Base-by-base conservation (phyloP, 2,329 filamentous ascomycete species). In the Cyphellophora europaea region DNA sequence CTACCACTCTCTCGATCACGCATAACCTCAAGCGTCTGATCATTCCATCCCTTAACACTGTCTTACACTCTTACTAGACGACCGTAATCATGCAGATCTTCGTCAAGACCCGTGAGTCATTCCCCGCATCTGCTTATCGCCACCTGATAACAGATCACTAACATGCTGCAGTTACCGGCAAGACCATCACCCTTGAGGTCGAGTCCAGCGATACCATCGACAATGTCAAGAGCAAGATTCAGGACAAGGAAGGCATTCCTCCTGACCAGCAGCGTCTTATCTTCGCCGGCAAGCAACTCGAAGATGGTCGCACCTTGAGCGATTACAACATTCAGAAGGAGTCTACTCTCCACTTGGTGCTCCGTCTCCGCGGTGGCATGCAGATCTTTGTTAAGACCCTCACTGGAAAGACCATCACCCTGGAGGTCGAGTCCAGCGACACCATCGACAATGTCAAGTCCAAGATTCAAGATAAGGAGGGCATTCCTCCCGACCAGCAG, bases 391-490 rank as follows among this genome's bases (percentile, higher is more conserved):
- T 74, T 47, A 74, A 74, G 63, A 74, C 71, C 12, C 54, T 74
- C 19, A 74, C 71, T 30, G 71, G 71, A 44, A 74, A 79, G 66
- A 79, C 74, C 44, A 79, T 79, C 58, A 79, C 74, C 18, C 61
- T 79, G 5, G 74, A 79, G 58, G 75, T 79, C 5, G 75, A 79
- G 57, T 75, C 71, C 11, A 83, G 77, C 1, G 87, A 93, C 52
- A 93, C 87, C 27, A 93, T 93, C 62, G 87, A 94, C 70, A 94
- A 94, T 44, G 88, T 95, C 25, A 95, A 95, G 77, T 78, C 74
- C 33, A 95, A 95, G 75, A 95, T 95, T 28, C 88, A 95, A 63
- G 88, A 95, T 56, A 95, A 95, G 76, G 88, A 95, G 64, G 88
- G 88, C 16, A 95, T 95, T 37, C 89, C 88, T 30, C 88, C 88